Evolutionary conservation across 2,329 filamentous ascomycete genomes (phyloP).

Genomic region (Aspergillus luchuensis): DNA sequence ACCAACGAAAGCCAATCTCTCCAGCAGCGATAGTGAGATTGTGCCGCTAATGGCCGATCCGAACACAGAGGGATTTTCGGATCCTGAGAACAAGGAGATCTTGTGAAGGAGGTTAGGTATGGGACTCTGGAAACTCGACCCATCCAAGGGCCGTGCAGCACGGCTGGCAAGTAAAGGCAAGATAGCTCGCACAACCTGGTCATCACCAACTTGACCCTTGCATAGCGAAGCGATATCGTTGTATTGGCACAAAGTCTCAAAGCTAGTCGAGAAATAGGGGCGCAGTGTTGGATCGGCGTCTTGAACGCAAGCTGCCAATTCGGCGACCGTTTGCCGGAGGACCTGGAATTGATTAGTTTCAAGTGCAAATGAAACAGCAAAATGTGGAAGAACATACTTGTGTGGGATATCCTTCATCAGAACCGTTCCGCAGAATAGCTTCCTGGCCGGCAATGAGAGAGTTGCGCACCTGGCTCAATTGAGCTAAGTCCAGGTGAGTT

Average conservation of each 20-base stretch:
- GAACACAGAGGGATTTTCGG: constrained; percentile 29
- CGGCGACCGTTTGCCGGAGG: constrained; percentile 42
- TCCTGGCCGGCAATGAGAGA: constrained; percentile 44
- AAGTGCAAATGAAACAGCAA: not conserved
- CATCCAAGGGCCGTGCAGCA: constrained; percentile 35
- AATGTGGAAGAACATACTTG: constrained; percentile 24
- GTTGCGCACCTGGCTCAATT: constrained; percentile 39
- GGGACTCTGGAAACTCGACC: constrained; percentile 34
- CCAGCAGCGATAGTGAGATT: constrained; percentile 57
- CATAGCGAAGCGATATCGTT: constrained; percentile 38
- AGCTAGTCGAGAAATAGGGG: constrained; percentile 50
- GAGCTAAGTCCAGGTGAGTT: constrained; percentile 38
- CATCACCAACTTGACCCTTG: constrained; percentile 13
- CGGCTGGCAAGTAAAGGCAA: constrained; percentile 43
- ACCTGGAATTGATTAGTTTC: constrained; percentile 27
- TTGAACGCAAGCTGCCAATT: constrained; percentile 36
- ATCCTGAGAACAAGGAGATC: constrained; percentile 41
- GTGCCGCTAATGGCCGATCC: constrained; percentile 52
- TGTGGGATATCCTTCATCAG: constrained; percentile 39
- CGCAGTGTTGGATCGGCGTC: constrained; percentile 29
- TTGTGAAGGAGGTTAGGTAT: constrained; percentile 41
- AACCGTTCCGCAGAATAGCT: constrained; percentile 39
- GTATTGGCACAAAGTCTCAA: constrained; percentile 52
- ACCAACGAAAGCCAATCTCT: constrained; percentile 55
- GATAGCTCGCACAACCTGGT: constrained; percentile 29